Conservation (phyloP, 495 filamentous ascomycete species). For the Lasiosphaeria ovina region DNA sequence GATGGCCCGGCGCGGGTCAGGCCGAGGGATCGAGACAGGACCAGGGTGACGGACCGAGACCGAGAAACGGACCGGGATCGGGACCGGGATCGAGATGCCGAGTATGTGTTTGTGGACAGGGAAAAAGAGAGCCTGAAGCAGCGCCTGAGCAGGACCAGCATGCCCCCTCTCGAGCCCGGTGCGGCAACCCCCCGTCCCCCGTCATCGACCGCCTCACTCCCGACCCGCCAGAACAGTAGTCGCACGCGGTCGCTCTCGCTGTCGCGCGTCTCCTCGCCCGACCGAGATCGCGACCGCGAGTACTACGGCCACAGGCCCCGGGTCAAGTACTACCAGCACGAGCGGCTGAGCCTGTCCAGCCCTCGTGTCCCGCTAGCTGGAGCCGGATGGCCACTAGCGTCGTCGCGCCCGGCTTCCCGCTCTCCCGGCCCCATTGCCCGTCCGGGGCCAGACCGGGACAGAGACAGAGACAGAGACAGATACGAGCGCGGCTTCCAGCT, state of each 20-base stretch:
- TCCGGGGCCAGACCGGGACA: too few relatives aligned
- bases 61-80: conserved; percentile 4
- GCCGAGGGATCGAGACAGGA: not conserved
- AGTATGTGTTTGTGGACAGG: conserved; percentile 1
- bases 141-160: conserved; percentile 3
- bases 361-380: conserved; percentile 1
- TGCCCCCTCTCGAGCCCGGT: not conserved
- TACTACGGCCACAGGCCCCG: not conserved
- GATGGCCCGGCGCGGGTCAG: not conserved
- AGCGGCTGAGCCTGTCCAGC: conserved; percentile 15
- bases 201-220: not conserved
- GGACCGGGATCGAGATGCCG: not conserved
- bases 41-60: conserved; percentile 1
- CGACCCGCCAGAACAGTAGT: not conserved
- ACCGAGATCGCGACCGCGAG: not conserved
- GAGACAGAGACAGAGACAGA: not conserved
- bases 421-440: not conserved
- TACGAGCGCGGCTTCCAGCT: conserved; percentile 2
- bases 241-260: conserved; percentile 19
- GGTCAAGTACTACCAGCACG: conserved; percentile 20
- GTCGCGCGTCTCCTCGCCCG: not conserved
- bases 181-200: not conserved
- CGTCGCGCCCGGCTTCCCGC: conserved; percentile 2
- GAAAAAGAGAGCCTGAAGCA: conserved; percentile 17
- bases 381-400: conserved; percentile 8